These are phyloP conservation scores for Lactifluus rugatus DNA, from an alignment of 768 basidiomycete genomes.

Conservation along the genomic window DNA sequence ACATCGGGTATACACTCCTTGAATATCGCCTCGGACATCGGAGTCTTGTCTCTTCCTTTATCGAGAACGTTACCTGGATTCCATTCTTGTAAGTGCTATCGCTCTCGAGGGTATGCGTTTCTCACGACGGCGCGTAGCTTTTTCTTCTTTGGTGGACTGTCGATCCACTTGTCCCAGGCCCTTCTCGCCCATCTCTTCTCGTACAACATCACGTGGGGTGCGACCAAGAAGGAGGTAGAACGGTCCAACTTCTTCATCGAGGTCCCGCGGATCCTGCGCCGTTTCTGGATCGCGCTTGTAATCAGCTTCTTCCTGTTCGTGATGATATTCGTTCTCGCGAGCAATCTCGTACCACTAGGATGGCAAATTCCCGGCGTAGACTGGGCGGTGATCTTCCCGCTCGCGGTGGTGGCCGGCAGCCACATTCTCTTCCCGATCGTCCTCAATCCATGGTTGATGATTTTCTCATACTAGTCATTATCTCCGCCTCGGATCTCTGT, in stretches of 20 bases:
- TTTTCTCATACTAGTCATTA: constrained; percentile 51
- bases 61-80: constrained; percentile 56
- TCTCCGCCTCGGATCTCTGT: no score
- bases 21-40: constrained; percentile 59
- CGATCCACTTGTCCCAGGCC: constrained; percentile 43
- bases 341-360: constrained; percentile 43
- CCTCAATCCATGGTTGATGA: constrained; percentile 84
- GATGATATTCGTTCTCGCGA: constrained; percentile 48
- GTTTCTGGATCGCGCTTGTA: constrained; percentile 60
- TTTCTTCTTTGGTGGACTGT: constrained; percentile 51
- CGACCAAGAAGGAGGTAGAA: constrained; percentile 76
- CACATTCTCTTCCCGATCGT: constrained; percentile 77
- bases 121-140: constrained; percentile 25
- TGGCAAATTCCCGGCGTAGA: constrained; percentile 54
- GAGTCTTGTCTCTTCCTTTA: constrained; percentile 37
- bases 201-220: constrained; percentile 49
- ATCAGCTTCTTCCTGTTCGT: constrained; percentile 43
- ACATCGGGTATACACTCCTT: constrained; percentile 55
- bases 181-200: constrained; percentile 48
- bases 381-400: constrained; percentile 74
- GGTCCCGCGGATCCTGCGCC: constrained; percentile 71
- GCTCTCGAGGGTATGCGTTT: background rate
- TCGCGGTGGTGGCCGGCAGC: constrained; percentile 52
- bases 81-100: constrained; percentile 61
- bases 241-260: constrained; percentile 87